Percentiles rank a stretch among this genome's conserved stretches.
Conservation (phyloP, 2,329 filamentous ascomycete species). For the Thyridium curvatum region DNA sequence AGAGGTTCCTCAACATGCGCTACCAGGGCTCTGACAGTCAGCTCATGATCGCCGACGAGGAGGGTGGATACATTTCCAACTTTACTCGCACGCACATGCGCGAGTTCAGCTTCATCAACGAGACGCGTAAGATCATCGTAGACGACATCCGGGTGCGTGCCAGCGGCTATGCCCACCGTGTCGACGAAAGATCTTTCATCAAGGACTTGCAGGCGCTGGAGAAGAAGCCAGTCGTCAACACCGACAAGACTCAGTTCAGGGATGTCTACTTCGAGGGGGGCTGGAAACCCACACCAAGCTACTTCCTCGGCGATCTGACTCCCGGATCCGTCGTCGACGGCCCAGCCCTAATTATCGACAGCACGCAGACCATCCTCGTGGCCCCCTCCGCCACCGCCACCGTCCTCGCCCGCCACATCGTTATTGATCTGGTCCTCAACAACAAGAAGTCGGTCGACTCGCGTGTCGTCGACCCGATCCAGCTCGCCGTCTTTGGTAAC, state of each 20-base stretch:
- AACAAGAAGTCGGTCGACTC: slow-evolving; percentile 41
- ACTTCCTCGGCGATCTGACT: slow-evolving; percentile 13
- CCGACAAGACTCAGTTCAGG: not conserved
- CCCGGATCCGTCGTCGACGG: slow-evolving; percentile 7
- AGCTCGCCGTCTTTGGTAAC: slow-evolving; percentile 70
- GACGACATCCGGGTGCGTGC: slow-evolving; percentile 34
- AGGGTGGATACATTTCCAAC: slow-evolving; percentile 19
- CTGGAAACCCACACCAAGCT: not conserved
- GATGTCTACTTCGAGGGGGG: slow-evolving; percentile 11
- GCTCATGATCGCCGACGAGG: slow-evolving; percentile 1
- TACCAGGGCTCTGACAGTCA: not conserved
- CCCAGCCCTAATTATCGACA: slow-evolving; percentile 14
- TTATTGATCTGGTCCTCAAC: not conserved
- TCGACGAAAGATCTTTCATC: too few relatives aligned
- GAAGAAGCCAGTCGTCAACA: not conserved
- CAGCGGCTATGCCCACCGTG: slow-evolving; percentile 8
- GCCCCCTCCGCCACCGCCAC: slow-evolving; percentile 8
- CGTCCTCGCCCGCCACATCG: slow-evolving; percentile 17
- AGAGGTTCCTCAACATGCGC: slow-evolving; percentile 1
- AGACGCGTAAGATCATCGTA: slow-evolving; percentile 14
- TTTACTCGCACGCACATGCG: not conserved
- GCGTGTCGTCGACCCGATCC: slow-evolving; percentile 59
- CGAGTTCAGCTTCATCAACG: not conserved
- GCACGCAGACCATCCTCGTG: slow-evolving; percentile 22
- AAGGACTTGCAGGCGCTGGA: not conserved